Conservation (phyloP, 441 rosid species). For the Pelargonium fulgidum region DNA sequence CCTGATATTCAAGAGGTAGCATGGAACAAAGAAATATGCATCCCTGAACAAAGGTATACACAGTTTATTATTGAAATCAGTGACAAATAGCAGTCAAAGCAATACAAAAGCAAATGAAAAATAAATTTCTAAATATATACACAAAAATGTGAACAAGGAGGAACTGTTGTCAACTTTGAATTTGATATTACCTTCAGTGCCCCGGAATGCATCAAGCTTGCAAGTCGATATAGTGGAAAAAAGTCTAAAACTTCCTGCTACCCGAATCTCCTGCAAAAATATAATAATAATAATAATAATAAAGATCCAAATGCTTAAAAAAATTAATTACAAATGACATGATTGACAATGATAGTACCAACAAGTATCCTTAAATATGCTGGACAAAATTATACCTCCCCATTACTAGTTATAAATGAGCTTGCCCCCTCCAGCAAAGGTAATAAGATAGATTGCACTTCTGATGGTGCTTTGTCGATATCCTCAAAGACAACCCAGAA, state of each 20-base stretch:
- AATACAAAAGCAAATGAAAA: neutral
- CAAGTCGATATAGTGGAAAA: slow-evolving; percentile 82
- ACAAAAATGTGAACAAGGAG: neutral
- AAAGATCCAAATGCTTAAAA: slow-evolving; percentile 15
- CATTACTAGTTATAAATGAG: slow-evolving; percentile 59
- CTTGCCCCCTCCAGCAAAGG: slow-evolving; percentile 79
- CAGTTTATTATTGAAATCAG: neutral
- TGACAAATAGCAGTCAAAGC: neutral
- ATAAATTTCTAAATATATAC: neutral
- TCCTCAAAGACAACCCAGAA: slow-evolving; percentile 95
- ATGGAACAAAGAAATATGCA: neutral
- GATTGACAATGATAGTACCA: slow-evolving; percentile 43
- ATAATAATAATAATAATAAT: slow-evolving; percentile 3
- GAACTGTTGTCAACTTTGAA: neutral
- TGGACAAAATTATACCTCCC: slow-evolving; percentile 63
- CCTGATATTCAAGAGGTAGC: neutral
- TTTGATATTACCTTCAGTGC: slow-evolving; percentile 46
- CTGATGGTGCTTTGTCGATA: slow-evolving; percentile 90
- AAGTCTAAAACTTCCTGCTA: slow-evolving; percentile 73
- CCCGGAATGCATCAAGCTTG: slow-evolving; percentile 40
- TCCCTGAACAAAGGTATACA: neutral
- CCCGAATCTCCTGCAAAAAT: slow-evolving; percentile 61
- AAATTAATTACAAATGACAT: neutral
- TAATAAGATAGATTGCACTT: slow-evolving; percentile 73
- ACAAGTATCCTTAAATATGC: slow-evolving; percentile 69